Evolutionary conservation across 139 green algal species (phyloP).

Genomic region (Chlamydomonas incerta): DNA sequence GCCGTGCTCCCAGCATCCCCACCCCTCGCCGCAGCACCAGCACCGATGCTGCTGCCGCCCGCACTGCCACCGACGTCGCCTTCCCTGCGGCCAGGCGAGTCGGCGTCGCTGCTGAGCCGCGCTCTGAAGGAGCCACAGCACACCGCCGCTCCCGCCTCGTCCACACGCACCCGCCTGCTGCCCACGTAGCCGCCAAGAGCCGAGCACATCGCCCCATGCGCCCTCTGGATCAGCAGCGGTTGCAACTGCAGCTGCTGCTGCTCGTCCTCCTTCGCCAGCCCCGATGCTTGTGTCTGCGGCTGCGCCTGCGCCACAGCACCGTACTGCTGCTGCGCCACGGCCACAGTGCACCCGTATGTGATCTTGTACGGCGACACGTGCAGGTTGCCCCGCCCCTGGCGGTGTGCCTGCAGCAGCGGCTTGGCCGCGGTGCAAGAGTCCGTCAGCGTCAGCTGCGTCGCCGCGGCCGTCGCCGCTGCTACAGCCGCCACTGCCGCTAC

Average conservation of each 20-base stretch:
- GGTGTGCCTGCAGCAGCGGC: neutral
- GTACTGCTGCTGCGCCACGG: neutral
- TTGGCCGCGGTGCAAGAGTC: neutral
- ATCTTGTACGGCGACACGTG: neutral
- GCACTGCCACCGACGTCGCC: neutral
- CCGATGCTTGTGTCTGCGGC: neutral
- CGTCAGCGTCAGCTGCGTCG: conserved; percentile 27
- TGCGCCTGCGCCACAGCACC: neutral
- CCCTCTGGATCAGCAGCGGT: neutral
- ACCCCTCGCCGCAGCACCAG: neutral
- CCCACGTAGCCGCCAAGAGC: conserved; percentile 1
- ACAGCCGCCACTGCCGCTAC: too few species aligned
- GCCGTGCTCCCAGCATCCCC: neutral
- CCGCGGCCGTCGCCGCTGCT: neutral
- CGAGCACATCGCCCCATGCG: neutral
- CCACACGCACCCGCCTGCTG: neutral
- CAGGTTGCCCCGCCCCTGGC: neutral
- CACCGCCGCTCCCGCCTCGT: neutral
- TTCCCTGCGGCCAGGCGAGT: neutral
- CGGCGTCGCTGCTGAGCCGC: neutral
- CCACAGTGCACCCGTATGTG: conserved; percentile 3
- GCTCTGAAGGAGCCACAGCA: neutral
- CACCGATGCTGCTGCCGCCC: neutral
- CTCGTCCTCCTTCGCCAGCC: too few species aligned
- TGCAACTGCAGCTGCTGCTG: neutral